Conservation (phyloP, 2,329 filamentous ascomycete genomes). For the Aplosporella prunicola region DNA sequence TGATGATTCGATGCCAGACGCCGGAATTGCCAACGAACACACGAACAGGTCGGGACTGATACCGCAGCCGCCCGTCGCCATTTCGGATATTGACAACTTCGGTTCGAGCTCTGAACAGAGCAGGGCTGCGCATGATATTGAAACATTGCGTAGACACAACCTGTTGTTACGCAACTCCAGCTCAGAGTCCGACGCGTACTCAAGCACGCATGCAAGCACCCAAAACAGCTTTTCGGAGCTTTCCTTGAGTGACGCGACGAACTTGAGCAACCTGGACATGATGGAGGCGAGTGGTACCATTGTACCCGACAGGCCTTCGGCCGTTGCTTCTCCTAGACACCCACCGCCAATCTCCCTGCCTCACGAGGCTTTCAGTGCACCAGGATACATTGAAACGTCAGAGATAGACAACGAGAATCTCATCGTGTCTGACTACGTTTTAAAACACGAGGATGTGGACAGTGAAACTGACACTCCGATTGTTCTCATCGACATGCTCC, state of each 20-base stretch:
- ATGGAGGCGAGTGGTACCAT: slow-evolving; percentile 36
- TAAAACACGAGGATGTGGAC: slow-evolving; percentile 22
- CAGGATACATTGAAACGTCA: slow-evolving; percentile 16
- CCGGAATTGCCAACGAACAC: slow-evolving; percentile 8
- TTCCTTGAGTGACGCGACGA: too few species aligned
- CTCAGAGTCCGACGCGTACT: slow-evolving; percentile 29
- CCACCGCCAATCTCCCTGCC: neutral
- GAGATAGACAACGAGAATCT: slow-evolving; percentile 17
- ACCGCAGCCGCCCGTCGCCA: too few species aligned
- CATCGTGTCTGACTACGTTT: slow-evolving; percentile 29
- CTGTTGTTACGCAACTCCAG: slow-evolving; percentile 32
- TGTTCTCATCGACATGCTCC: slow-evolving; percentile 34
- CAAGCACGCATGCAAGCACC: slow-evolving; percentile 26
- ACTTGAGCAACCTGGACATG: slow-evolving; percentile 21
- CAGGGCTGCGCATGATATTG: slow-evolving; percentile 27
- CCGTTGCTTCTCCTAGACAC: slow-evolving; percentile 6
- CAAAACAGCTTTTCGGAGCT: slow-evolving; percentile 20
- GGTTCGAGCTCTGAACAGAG: slow-evolving; percentile 8
- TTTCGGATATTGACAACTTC: too few species aligned
- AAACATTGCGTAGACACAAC: slow-evolving; percentile 30
- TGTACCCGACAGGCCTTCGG: slow-evolving; percentile 22
- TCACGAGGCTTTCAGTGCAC: slow-evolving; percentile 2
- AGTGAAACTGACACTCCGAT: slow-evolving; percentile 27
- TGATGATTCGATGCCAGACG: slow-evolving; percentile 7
- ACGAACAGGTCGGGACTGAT: too few species aligned